Conservation (phyloP, 2,329 filamentous ascomycete genomes). For the Hymenoscyphus scutula region DNA sequence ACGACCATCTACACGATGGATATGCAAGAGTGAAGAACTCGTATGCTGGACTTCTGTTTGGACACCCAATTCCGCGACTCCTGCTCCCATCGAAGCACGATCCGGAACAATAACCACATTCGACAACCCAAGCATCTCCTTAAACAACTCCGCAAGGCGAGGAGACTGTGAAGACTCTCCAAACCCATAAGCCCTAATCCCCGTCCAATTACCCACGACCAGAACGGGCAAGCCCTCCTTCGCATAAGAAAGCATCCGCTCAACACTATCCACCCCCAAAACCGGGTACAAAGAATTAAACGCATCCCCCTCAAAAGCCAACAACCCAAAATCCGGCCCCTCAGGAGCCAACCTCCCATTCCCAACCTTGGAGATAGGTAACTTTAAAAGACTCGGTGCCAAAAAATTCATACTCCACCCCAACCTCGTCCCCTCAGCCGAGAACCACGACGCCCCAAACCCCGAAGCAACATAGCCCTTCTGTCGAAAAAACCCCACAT, state of each 20-base stretch:
- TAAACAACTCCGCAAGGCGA: not conserved
- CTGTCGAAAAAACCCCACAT: conserved; percentile 8
- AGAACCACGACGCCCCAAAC: conserved; percentile 7
- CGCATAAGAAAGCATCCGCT: conserved; percentile 1
- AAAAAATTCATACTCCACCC: conserved; percentile 12
- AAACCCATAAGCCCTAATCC: conserved; percentile 1
- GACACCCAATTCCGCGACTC: conserved; percentile 5
- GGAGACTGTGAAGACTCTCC: conserved; percentile 1
- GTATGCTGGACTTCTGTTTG: conserved; percentile 1
- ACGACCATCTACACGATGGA: conserved; percentile 2
- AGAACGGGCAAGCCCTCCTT: not conserved
- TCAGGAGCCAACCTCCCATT: conserved; percentile 5
- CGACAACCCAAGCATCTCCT: conserved; percentile 1
- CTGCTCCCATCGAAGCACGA: not conserved
- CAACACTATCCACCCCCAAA: not conserved
- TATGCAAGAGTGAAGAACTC: conserved; percentile 6
- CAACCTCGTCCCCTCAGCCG: not conserved
- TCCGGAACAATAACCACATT: conserved; percentile 11
- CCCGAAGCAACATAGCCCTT: conserved; percentile 9
- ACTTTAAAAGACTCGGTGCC: not conserved
- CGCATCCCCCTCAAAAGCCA: conserved; percentile 10
- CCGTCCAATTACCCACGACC: conserved; percentile 2
- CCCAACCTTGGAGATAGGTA: conserved; percentile 3
- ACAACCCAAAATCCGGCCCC: conserved; percentile 4
- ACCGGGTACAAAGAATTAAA: conserved; percentile 3